Conservation (phyloP, 176 grass and related monocot species). For the Oryza rufipogon region DNA sequence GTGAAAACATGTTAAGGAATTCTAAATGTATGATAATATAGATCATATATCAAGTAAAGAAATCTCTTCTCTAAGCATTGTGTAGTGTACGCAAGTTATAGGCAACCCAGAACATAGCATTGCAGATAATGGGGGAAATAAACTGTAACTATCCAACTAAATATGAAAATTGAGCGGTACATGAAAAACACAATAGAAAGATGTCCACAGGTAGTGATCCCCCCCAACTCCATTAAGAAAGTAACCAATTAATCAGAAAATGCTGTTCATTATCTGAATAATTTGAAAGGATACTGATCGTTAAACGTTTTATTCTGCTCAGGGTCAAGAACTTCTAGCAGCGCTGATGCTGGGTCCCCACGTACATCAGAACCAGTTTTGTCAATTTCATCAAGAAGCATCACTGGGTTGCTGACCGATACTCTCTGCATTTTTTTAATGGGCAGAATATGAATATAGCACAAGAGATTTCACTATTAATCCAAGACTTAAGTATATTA, state of each 20-base stretch:
- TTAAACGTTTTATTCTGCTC: constrained; percentile 95
- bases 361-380: constrained; percentile 99
- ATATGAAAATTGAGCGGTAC: neutral
- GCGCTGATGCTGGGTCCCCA: constrained; percentile 95
- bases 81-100: constrained; percentile 2
- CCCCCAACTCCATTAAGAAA: neutral
- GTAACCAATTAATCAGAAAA: constrained; percentile 25
- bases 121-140: neutral
- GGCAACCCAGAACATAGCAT: neutral
- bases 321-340: constrained; percentile 98
- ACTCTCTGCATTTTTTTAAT: constrained; percentile 69
- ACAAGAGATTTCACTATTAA: constrained; percentile 13
- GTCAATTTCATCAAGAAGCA: constrained; percentile 99
- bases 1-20: constrained; percentile 60
- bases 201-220: neutral
- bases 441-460: constrained; percentile 26
- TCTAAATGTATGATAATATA: constrained; percentile 17
- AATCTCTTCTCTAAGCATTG: constrained; percentile 14
- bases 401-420: constrained; percentile 93
- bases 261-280: neutral
- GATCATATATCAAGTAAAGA: constrained; percentile 13
- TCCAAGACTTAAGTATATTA: constrained; percentile 18
- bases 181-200: neutral
- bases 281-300: constrained; percentile 93
- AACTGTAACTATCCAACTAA: constrained; percentile 24